A percentile compares a stretch with the other conserved stretches of the same genome.
phyloP scores from a whole-genome alignment of 225 moss, liverwort and hornwort species.

The Bryoerythrophyllum caledonicum region DNA sequence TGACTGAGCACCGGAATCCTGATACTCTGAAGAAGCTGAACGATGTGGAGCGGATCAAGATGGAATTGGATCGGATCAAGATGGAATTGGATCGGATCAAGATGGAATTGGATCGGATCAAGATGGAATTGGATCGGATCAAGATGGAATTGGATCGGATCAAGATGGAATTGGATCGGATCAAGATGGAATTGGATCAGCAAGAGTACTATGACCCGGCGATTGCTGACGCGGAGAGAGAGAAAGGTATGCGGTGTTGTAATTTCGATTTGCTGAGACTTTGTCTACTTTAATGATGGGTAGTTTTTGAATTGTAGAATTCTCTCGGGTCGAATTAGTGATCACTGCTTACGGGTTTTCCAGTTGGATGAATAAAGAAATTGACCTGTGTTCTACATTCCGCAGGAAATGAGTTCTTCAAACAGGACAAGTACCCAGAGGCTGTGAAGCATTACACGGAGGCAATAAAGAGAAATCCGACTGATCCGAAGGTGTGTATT shows the following conservation, averaged over 20 bases:
- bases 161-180: too few relatives aligned
- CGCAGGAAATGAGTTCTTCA: slow-evolving; percentile 90
- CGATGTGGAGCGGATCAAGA: slow-evolving; percentile 88
- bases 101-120: too few relatives aligned
- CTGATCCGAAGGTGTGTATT: slow-evolving; percentile 89
- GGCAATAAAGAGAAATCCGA: slow-evolving; percentile 87
- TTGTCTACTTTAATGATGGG: too few relatives aligned
- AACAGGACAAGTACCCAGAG: slow-evolving; percentile 89
- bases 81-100: too few relatives aligned
- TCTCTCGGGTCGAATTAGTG: too few relatives aligned
- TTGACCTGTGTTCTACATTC: slow-evolving; percentile 1
- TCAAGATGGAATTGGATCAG: slow-evolving; percentile 90
- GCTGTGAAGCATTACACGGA: slow-evolving; percentile 83
- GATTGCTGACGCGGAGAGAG: slow-evolving; percentile 75
- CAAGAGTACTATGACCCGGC: slow-evolving; percentile 84
- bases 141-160: too few relatives aligned
- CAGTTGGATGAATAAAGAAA: background rate
- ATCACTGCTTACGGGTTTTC: background rate
- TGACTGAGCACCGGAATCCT: slow-evolving; percentile 96
- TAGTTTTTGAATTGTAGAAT: too few relatives aligned
- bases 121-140: too few relatives aligned
- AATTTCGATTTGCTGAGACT: too few relatives aligned
- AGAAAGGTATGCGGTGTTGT: slow-evolving; percentile 59
- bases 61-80: too few relatives aligned
- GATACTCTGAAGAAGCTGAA: slow-evolving; percentile 93